Evolutionary conservation across 192 early-diverging fungal species (phyloP).

Genomic region (Coemansia sp.): DNA sequence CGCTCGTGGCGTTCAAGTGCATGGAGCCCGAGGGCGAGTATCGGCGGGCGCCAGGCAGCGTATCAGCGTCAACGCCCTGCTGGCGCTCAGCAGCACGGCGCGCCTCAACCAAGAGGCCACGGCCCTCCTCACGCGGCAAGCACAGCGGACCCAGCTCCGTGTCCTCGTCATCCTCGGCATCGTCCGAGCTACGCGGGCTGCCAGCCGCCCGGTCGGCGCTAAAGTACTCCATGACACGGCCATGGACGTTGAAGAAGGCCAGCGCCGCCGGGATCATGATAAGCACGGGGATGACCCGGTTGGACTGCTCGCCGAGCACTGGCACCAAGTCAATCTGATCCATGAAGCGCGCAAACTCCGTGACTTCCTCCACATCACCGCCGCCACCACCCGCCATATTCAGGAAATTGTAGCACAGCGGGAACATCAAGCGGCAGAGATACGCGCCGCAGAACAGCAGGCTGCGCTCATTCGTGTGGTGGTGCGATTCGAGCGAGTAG

Average conservation of each 20-base stretch:
- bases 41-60: conserved; percentile 1
- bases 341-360: conserved; percentile 70
- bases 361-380: conserved; percentile 42
- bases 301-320: conserved; percentile 85
- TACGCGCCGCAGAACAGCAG: conserved; percentile 94
- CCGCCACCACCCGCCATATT: conserved; percentile 58
- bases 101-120: conserved; percentile 48
- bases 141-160: conserved; percentile 44
- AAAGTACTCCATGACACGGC: conserved; percentile 74
- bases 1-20: conserved; percentile 18
- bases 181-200: conserved; percentile 1
- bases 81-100: conserved; percentile 43
- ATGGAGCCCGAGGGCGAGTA: conserved; percentile 33
- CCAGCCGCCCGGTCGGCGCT: conserved; percentile 29
- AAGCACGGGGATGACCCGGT: conserved; percentile 83
- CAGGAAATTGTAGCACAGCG: conserved; percentile 95
- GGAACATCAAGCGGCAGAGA: conserved; percentile 81
- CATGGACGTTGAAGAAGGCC: conserved; percentile 83
- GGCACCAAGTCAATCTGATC: conserved; percentile 87
- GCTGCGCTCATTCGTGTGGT: conserved; percentile 91
- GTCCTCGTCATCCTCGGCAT: conserved; percentile 36
- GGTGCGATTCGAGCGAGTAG: conserved; percentile 88
- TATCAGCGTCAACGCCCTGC: conserved; percentile 26
- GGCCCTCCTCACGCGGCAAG: conserved; percentile 52
- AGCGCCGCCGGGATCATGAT: conserved; percentile 78